A percentile compares a stretch with the other conserved stretches of the same genome.
These are phyloP conservation scores for Scutellaria baicalensis DNA, from an alignment of 257 asterid genomes.

Conservation along the genomic window DNA sequence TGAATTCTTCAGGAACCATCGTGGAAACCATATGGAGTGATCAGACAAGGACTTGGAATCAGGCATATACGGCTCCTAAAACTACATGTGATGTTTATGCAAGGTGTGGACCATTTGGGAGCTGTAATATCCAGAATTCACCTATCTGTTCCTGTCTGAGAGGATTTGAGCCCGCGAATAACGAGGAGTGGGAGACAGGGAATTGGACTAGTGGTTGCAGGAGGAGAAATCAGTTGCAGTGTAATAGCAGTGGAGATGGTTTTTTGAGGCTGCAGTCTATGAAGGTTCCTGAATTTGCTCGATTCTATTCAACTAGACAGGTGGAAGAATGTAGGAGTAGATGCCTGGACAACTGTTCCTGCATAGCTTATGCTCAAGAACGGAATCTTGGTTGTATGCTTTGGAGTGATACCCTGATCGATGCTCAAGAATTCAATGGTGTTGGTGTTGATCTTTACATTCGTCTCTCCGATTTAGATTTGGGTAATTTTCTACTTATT, in stretches of 20 bases:
- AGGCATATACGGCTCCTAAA: not conserved
- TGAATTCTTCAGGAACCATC: not conserved
- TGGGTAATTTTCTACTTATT: not conserved
- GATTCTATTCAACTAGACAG: too few relatives aligned
- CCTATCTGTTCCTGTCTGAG: constrained; percentile 33
- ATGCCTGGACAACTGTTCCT: not conserved
- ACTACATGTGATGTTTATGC: constrained; percentile 26
- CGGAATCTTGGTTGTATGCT: constrained; percentile 2
- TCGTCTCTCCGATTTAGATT: constrained; percentile 5
- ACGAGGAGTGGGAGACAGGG: constrained; percentile 25
- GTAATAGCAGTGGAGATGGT: constrained; percentile 13
- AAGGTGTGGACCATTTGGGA: constrained; percentile 30
- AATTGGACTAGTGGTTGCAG: constrained; percentile 31
- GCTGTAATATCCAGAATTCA: constrained; percentile 6
- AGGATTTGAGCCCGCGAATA: constrained; percentile 26
- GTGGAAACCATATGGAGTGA: not conserved
- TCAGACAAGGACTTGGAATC: not conserved
- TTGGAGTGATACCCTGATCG: not conserved
- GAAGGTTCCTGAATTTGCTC: constrained; percentile 1
- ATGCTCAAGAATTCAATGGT: not conserved
- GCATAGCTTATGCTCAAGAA: constrained; percentile 8
- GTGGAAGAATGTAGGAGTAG: not conserved
- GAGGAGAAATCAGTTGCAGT: constrained; percentile 16
- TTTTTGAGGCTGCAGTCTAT: constrained; percentile 16
- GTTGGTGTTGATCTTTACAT: constrained; percentile 5